Evolutionary conservation across 2,329 filamentous ascomycete genomes (phyloP).

Genomic region (Fusarium pininemorale): DNA sequence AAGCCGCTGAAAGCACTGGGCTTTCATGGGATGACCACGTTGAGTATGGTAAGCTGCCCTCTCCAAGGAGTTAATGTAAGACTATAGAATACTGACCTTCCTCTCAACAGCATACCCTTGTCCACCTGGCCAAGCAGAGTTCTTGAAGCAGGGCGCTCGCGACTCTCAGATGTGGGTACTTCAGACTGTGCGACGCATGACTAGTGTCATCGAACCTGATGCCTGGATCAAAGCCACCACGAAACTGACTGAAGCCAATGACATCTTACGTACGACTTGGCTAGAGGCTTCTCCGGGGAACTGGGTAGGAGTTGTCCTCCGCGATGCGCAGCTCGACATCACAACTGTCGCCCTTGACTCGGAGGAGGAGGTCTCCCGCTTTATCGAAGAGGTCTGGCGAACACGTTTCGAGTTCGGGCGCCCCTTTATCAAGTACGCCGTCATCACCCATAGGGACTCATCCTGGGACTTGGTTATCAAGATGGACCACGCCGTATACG

Average conservation of each 20-base stretch:
- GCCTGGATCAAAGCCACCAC: background rate
- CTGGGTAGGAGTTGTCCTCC: background rate
- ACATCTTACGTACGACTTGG: background rate
- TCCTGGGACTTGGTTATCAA: background rate
- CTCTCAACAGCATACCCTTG: background rate
- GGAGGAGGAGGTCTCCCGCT: fast-evolving
- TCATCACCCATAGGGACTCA: background rate
- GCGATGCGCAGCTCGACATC: background rate
- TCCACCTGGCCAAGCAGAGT: background rate
- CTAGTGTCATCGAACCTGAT: background rate
- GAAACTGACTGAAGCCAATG: background rate
- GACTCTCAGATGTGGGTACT: background rate
- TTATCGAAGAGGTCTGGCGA: background rate
- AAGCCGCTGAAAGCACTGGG: background rate
- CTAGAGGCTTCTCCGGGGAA: background rate
- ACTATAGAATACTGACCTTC: fast-evolving
- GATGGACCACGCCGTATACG: background rate
- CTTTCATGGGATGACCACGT: background rate
- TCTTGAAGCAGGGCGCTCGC: background rate
- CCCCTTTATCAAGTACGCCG: background rate
- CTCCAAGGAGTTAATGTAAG: fast-evolving
- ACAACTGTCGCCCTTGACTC: background rate
- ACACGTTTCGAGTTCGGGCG: background rate
- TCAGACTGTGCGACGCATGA: background rate
- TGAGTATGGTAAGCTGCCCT: background rate